phyloP scores from a whole-genome alignment of 1,284 basidiomycete genomes.

The Fistulina hepatica region DNA sequence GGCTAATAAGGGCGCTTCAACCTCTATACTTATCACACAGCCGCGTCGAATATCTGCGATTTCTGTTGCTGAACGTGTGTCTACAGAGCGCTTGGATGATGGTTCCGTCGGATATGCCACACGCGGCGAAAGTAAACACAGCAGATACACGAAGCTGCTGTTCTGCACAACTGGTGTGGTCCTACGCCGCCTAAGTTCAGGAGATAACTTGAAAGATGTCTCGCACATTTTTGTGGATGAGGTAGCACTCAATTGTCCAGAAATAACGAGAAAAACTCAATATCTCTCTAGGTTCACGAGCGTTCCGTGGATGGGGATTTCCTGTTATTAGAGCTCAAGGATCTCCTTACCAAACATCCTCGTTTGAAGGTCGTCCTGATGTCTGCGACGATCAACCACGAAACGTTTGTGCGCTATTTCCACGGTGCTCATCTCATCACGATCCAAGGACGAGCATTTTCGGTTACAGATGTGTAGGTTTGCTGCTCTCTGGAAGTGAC shows the following conservation, averaged over 20 bases:
- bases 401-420: constrained; percentile 77
- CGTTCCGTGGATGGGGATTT: constrained; percentile 87
- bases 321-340: constrained; percentile 75
- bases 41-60: constrained; percentile 86
- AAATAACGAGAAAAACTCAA: constrained; percentile 4
- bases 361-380: constrained; percentile 77
- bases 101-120: constrained; percentile 85
- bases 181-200: constrained; percentile 67
- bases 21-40: constrained; percentile 83
- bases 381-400: constrained; percentile 86
- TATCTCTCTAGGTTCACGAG: constrained; percentile 65
- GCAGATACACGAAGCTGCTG: constrained; percentile 60
- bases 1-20: constrained; percentile 48
- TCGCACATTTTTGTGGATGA: constrained; percentile 91
- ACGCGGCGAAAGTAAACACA: constrained; percentile 75
- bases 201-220: constrained; percentile 60
- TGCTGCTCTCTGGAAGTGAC: neutral
- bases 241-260: constrained; percentile 28
- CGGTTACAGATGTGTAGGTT: constrained; percentile 65
- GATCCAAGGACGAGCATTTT: constrained; percentile 79
- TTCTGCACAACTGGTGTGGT: constrained; percentile 94
- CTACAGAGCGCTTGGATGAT: constrained; percentile 75
- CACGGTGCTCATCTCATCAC: constrained; percentile 68
- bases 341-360: constrained; percentile 61
- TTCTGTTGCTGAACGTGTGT: constrained; percentile 82